phyloP scores from a whole-genome alignment of 23 red algal species.

The Chondrus crispus region DNA sequence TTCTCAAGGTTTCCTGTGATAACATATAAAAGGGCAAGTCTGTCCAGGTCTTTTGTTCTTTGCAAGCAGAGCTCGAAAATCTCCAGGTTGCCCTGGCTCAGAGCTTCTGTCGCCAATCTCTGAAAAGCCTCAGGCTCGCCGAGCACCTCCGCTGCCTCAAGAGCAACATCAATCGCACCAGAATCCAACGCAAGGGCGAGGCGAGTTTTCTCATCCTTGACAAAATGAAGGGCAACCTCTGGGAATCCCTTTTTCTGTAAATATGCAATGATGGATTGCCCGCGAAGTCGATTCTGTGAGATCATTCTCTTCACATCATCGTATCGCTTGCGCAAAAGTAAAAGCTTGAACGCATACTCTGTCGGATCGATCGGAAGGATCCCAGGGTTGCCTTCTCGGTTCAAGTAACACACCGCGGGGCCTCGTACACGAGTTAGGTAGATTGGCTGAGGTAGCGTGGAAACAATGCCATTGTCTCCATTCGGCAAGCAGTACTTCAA shows the following conservation, averaged over 20 bases:
- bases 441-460: slow-evolving; percentile 72
- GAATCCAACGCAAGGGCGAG: slow-evolving; percentile 93
- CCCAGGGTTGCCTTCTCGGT: slow-evolving; percentile 84
- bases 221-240: slow-evolving; percentile 95
- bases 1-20: slow-evolving; percentile 95
- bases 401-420: slow-evolving; percentile 86
- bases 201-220: slow-evolving; percentile 91
- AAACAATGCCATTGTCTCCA: slow-evolving; percentile 93
- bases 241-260: slow-evolving; percentile 97
- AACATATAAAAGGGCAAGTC: slow-evolving; percentile 91
- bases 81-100: slow-evolving; percentile 86
- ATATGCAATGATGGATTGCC: slow-evolving; percentile 95
- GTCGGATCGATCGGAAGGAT: slow-evolving; percentile 92
- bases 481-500: slow-evolving; percentile 99
- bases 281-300: slow-evolving; percentile 79
- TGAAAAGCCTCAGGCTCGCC: slow-evolving; percentile 76
- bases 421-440: slow-evolving; percentile 94
- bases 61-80: slow-evolving; percentile 91
- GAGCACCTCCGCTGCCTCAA: slow-evolving; percentile 78
- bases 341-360: slow-evolving; percentile 96
- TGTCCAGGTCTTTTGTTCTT: slow-evolving; percentile 80
- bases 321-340: slow-evolving; percentile 89
- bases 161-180: slow-evolving; percentile 86
- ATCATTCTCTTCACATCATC: slow-evolving; percentile 93
- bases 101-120: slow-evolving; percentile 68